Percentiles rank a stretch among this genome's conserved stretches.
phyloP scores from a whole-genome alignment of 306 rosid species.

The Trichosanthes cucumerina region DNA sequence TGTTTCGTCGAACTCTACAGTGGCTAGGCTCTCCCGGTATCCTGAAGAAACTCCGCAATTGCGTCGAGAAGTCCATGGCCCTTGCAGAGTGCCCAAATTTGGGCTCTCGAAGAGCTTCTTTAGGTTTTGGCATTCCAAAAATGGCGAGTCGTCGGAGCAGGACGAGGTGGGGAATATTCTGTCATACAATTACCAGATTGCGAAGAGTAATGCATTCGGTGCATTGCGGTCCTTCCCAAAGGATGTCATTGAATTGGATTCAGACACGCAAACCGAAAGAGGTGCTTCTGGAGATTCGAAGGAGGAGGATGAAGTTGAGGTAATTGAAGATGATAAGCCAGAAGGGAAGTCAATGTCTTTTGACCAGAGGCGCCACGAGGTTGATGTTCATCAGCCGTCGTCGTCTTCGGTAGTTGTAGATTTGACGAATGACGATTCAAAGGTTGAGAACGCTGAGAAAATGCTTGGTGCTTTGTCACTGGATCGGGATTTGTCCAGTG shows the following conservation, averaged over 20 bases:
- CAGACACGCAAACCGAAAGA: conserved; percentile 15
- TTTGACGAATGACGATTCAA: conserved; percentile 29
- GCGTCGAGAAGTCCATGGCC: conserved; percentile 55
- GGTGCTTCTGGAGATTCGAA: conserved; percentile 44
- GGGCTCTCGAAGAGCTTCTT: conserved; percentile 7
- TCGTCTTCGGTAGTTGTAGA: conserved; percentile 34
- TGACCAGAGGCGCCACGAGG: conserved; percentile 19
- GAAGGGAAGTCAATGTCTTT: conserved; percentile 20
- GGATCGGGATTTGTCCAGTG: conserved; percentile 11
- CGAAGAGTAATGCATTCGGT: conserved; percentile 28
- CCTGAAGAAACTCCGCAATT: conserved; percentile 38
- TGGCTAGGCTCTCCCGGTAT: conserved; percentile 53
- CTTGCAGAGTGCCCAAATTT: conserved; percentile 45
- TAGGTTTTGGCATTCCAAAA: conserved; percentile 3
- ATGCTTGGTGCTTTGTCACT: conserved; percentile 26
- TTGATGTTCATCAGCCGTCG: conserved; percentile 23
- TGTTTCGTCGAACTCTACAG: conserved; percentile 21
- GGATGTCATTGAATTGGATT: conserved; percentile 46
- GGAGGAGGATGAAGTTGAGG: conserved; percentile 37
- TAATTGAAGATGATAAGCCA: conserved; percentile 26
- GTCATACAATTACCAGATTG: conserved; percentile 1
- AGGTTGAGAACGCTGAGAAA: conserved; percentile 32
- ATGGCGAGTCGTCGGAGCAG: background rate
- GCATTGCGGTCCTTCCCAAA: conserved; percentile 2
- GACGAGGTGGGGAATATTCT: conserved; percentile 33